Conservation (phyloP, 495 filamentous ascomycete genomes). For the Tuber borchii region DNA sequence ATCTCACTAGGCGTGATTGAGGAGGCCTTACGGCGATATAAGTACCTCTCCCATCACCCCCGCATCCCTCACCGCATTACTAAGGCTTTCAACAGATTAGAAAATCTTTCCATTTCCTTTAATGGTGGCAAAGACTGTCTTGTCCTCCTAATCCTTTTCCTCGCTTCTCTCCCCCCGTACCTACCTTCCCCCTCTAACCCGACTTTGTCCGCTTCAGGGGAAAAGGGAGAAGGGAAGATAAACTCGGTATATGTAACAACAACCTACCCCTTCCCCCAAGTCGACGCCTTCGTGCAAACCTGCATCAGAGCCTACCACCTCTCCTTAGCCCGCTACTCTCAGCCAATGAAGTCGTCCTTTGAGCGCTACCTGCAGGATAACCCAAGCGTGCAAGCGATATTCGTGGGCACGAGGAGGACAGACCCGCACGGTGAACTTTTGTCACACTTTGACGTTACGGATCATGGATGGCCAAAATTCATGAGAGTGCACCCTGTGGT, state of each 20-base stretch:
- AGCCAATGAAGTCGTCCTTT: conserved; percentile 73
- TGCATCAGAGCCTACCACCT: conserved; percentile 65
- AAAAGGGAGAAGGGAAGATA: not conserved
- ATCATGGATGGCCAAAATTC: conserved; percentile 84
- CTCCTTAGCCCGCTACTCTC: conserved; percentile 66
- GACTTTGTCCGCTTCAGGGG: conserved; percentile 19
- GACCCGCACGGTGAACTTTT: conserved; percentile 80
- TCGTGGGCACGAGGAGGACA: conserved; percentile 84
- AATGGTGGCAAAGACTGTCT: conserved; percentile 99
- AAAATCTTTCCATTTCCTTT: conserved; percentile 82
- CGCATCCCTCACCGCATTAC: conserved; percentile 4
- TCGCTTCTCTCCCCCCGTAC: conserved; percentile 55
- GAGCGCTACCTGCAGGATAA: conserved; percentile 62
- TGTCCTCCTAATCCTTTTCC: conserved; percentile 81
- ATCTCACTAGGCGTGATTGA: conserved; percentile 64
- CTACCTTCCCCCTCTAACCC: conserved; percentile 22
- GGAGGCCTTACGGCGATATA: conserved; percentile 64
- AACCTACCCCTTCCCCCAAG: conserved; percentile 68
- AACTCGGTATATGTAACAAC: conserved; percentile 71
- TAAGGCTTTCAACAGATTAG: conserved; percentile 48
- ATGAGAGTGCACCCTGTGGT: conserved; percentile 92
- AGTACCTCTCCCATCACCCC: conserved; percentile 46
- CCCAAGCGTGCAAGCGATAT: conserved; percentile 66
- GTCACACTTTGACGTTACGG: conserved; percentile 75
- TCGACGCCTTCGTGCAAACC: conserved; percentile 71